phyloP scores from a whole-genome alignment of 177 flowering plant species.

The Vitis hybrid region DNA sequence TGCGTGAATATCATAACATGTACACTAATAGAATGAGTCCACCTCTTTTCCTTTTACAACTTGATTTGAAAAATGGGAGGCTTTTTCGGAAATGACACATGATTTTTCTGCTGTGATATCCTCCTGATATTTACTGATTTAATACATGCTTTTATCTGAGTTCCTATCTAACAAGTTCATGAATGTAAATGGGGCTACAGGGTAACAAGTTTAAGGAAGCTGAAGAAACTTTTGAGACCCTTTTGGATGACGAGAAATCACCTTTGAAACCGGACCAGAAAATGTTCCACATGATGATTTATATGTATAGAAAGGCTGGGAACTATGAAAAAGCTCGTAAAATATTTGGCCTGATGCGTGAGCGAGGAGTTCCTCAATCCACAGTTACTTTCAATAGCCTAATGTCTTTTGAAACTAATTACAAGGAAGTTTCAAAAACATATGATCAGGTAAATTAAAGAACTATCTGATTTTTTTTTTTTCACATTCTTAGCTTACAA shows the following conservation, averaged over 20 bases:
- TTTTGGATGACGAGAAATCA: slow-evolving; percentile 56
- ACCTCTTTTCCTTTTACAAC: too few species aligned
- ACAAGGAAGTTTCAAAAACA: slow-evolving; percentile 88
- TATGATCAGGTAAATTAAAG: slow-evolving; percentile 74
- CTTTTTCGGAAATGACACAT: background rate
- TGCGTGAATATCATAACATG: too few species aligned
- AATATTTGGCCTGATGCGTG: slow-evolving; percentile 69
- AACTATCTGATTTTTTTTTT: background rate
- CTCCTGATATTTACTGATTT: background rate
- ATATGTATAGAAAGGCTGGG: slow-evolving; percentile 90
- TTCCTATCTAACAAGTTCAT: slow-evolving; percentile 1
- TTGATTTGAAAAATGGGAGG: background rate
- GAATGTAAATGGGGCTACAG: slow-evolving; percentile 33
- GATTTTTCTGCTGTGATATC: background rate
- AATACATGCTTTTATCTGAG: slow-evolving; percentile 1
- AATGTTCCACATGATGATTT: slow-evolving; percentile 99
- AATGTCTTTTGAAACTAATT: slow-evolving; percentile 90
- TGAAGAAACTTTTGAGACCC: slow-evolving; percentile 72
- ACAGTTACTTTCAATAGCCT: slow-evolving; percentile 91
- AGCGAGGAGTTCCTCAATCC: slow-evolving; percentile 68
- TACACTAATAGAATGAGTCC: too few species aligned
- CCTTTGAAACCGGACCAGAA: slow-evolving; percentile 91
- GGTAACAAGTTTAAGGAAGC: slow-evolving; percentile 85
- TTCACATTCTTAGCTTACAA: background rate
- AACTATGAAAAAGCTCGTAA: slow-evolving; percentile 79